A percentile compares a stretch with the other conserved stretches of the same genome.
phyloP scores from a whole-genome alignment of 768 basidiomycete genomes.

The Agrocybe pediades region DNA sequence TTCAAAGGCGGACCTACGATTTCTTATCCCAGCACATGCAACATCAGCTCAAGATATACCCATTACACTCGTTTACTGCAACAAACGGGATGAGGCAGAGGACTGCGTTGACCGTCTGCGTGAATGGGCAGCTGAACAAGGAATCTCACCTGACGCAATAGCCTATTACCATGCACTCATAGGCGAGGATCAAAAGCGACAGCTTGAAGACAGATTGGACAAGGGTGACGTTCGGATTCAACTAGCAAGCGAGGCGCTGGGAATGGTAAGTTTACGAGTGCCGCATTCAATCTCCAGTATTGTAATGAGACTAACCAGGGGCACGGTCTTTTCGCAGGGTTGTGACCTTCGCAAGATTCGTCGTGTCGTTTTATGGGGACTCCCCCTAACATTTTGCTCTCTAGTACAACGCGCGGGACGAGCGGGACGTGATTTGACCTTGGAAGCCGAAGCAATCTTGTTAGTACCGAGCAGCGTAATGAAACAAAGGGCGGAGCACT shows the following conservation, averaged over 20 bases:
- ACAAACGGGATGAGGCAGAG: constrained; percentile 14
- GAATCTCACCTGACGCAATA: constrained; percentile 12
- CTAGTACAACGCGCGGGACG: constrained; percentile 7
- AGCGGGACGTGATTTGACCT: constrained; percentile 2
- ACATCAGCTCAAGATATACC: constrained; percentile 14
- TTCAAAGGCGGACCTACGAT: constrained; percentile 24
- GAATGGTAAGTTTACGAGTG: constrained; percentile 23
- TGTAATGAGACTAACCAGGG: neutral
- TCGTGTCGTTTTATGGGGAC: constrained; percentile 5
- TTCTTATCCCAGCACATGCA: constrained; percentile 19
- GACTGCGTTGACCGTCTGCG: constrained; percentile 12
- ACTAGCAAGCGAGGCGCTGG: constrained; percentile 25
- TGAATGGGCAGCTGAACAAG: constrained; percentile 17
- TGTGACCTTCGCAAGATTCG: constrained; percentile 17
- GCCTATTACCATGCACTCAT: constrained; percentile 25
- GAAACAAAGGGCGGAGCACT: constrained; percentile 2
- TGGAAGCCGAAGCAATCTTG: constrained; percentile 1
- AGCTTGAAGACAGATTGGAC: constrained; percentile 12
- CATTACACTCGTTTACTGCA: constrained; percentile 22
- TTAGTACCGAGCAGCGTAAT: constrained; percentile 2
- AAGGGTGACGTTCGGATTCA: constrained; percentile 19
- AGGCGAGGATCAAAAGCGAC: constrained; percentile 18
- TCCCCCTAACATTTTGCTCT: constrained; percentile 10
- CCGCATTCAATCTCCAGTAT: no score
- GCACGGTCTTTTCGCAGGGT: constrained; percentile 4